A percentile compares a stretch with the other conserved stretches of the same genome.
Evolutionary conservation across 1,284 basidiomycete species (phyloP).

Genomic region (Ceratobasidium papillatum): DNA sequence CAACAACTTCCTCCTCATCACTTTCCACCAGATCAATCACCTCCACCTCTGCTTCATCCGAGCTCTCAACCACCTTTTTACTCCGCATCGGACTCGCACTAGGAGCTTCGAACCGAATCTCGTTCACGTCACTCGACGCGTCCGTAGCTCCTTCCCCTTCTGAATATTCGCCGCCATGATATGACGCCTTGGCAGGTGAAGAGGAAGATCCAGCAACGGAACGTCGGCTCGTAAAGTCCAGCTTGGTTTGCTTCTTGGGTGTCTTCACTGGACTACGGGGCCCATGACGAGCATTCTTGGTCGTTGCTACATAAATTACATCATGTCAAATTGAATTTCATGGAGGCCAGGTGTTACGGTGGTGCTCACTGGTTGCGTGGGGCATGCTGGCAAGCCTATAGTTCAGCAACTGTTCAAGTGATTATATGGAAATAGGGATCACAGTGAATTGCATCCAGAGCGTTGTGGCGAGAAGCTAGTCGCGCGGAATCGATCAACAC

Average conservation of each 20-base stretch:
- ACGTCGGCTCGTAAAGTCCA: neutral
- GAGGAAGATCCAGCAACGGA: neutral
- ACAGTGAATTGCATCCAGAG: neutral
- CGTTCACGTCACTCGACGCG: constrained; percentile 16
- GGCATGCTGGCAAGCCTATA: neutral
- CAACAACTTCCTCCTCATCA: neutral
- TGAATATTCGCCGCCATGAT: neutral
- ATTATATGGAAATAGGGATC: neutral
- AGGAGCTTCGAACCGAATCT: constrained; percentile 6
- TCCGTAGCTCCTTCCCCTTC: neutral
- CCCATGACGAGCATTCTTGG: neutral
- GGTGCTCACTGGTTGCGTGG: neutral
- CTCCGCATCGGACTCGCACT: neutral
- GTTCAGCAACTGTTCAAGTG: neutral
- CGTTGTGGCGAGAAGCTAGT: neutral
- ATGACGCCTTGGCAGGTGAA: neutral
- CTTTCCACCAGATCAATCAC: neutral
- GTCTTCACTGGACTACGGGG: neutral
- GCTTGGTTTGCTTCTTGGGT: neutral
- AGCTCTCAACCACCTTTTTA: neutral
- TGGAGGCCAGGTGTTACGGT: neutral
- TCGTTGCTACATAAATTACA: neutral
- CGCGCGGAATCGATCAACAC: neutral
- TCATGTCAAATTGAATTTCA: neutral
- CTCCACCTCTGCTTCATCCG: neutral